Evolutionary conservation across 1,284 basidiomycete species (phyloP), one percentile per base, ranked within the genome.

Genomic region (Earliella scabrosa): DNA sequence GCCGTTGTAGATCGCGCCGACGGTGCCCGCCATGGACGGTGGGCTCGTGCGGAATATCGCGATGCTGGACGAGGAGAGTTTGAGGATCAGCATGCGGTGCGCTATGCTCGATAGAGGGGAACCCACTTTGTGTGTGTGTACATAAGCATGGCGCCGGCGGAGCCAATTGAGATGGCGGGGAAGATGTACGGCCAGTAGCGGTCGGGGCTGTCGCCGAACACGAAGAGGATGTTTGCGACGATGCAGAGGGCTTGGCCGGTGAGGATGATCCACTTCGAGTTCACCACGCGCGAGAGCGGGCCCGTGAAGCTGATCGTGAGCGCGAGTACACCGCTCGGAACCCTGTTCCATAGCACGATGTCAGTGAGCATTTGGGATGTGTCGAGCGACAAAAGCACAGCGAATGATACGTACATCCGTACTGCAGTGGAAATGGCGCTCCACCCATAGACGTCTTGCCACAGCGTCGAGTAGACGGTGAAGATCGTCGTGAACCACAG

Each of bases 1-100:
- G 21, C 76, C 74, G 55, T 81, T 82, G 71, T 83, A 82, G 29
- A 85, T 77, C 2, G 83, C 83, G 16, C 82, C 81, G 2, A 82
- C 77, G 1, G 77, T 80, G 38, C 83, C 83, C 1, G 81, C 74
- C 68, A 80, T 77, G 16, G 73, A 70, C 3, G 78, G 53, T 2
- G 82, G 82, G 2, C 75, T 73, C 16, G 72, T 73, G 40, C 73
- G 75, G 69, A 85, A 78, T 38, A 84, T 75, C 11, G 81, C 80
- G 54, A 85, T 80, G 61, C 79, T 83, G 48, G 27, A n/a, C n/a
- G n/a, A n/a, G n/a, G 10, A 11, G 35, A 11, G n/a, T 18, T 5
- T 45, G 27, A 52, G 54, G 50, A 21, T 18, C 21, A 9, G 4
- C 13, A n/a, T n/a, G n/a, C 8, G 9, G 16, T 39, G 56, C 20